Percentiles rank a stretch among this genome's conserved stretches.
Evolutionary conservation across 2,329 filamentous ascomycete species (phyloP).

Genomic region (Pestalotiopsis sp.): DNA sequence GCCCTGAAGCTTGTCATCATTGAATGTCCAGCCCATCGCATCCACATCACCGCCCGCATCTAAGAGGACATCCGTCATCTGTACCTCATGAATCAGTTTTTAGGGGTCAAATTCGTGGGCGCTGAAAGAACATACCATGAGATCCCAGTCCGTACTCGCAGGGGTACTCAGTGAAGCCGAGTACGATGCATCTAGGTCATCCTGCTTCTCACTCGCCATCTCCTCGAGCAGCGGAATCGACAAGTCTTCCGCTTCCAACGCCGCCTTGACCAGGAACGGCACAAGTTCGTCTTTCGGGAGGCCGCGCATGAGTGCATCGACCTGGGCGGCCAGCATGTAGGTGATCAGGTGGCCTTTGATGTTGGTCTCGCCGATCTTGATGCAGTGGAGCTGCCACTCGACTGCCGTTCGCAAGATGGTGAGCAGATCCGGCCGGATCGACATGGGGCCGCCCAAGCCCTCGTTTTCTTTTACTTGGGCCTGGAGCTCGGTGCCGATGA

Average conservation of each 20-base stretch:
- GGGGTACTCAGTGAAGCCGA: background rate
- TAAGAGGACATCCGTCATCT: background rate
- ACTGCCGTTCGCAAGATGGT: constrained; percentile 41
- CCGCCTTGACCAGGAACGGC: background rate
- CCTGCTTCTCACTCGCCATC: background rate
- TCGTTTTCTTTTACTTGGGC: constrained; percentile 42
- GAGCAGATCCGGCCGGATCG: constrained; percentile 42
- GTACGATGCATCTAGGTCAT: background rate
- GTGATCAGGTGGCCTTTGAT: constrained; percentile 7
- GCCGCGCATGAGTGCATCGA: background rate
- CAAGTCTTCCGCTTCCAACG: background rate
- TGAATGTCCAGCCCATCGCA: background rate
- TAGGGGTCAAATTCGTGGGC: background rate
- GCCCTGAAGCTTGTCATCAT: constrained; percentile 21
- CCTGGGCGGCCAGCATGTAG: background rate
- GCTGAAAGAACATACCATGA: background rate
- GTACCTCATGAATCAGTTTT: background rate
- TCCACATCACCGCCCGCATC: background rate
- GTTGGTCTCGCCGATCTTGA: constrained; percentile 31
- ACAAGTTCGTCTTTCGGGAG: background rate
- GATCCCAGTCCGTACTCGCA: constrained; percentile 2
- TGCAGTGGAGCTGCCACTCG: constrained; percentile 37
- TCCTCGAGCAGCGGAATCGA: constrained; percentile 2
- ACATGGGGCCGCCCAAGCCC: constrained; percentile 33
- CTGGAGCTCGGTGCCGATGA: constrained; percentile 42